Conservation (phyloP, 2,329 filamentous ascomycete species). For the Emmonsia crescens region DNA sequence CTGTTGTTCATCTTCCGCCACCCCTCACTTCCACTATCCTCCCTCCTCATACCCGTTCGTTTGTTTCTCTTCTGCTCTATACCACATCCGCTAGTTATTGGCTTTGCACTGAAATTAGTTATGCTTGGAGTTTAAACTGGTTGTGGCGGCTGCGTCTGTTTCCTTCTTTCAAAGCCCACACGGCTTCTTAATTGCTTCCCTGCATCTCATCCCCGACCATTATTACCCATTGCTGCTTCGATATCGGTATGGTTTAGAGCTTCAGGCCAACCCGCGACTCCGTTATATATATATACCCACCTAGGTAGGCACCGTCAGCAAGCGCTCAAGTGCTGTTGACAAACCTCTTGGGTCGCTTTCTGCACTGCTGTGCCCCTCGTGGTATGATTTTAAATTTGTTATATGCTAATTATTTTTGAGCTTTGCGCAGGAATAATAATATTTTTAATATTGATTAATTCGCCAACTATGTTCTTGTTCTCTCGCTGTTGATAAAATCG, state of each 20-base stretch:
- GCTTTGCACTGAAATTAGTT: neutral
- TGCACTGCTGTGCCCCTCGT: neutral
- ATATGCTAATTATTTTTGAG: neutral
- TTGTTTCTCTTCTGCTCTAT: neutral
- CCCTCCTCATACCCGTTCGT: neutral
- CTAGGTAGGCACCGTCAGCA: neutral
- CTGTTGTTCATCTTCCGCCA: neutral
- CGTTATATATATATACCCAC: neutral
- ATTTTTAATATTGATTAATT: neutral
- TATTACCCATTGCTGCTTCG: neutral
- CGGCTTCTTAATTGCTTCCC: neutral
- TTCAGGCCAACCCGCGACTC: neutral
- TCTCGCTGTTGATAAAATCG: neutral
- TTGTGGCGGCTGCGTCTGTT: neutral
- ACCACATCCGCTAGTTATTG: neutral
- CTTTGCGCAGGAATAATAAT: neutral
- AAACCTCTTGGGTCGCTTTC: neutral
- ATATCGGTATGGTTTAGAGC: neutral
- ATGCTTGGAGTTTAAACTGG: neutral
- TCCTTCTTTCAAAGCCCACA: neutral
- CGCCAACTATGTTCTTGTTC: neutral
- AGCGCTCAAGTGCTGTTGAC: neutral
- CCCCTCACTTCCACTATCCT: neutral
- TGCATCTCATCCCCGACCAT: neutral
- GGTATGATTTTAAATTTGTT: neutral